Evolutionary conservation across 2,329 filamentous ascomycete genomes (phyloP), one percentile per base, ranked within the genome.

Genomic region (Rhynchosporium agropyri): DNA sequence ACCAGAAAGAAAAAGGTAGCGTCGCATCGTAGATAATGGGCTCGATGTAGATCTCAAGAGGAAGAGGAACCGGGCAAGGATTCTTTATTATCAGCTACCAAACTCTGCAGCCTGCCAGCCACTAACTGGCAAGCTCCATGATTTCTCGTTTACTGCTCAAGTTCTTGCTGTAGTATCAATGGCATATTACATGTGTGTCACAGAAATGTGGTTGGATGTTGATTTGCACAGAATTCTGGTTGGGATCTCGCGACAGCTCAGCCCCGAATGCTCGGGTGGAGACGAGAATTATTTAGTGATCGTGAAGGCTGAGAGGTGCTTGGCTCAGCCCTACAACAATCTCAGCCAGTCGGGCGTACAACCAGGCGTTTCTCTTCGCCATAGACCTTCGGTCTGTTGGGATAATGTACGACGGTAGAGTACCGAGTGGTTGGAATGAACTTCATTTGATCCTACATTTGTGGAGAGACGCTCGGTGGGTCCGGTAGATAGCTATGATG

Each of bases 81-180:
- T 53, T 53, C 50, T 26, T 40, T 33, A 53, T 53, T 53, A 53
- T 53, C 50, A 53, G 31, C 49, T 53, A n/a, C n/a, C n/a, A 38
- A 53, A 38, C 6, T 9, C 33, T 53, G 50, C 13, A 53, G 50
- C n/a, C 50, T 53, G 13, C 15, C 4, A 8, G 26, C 26, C 6
- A n/a, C 8, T 10, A 36, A 36, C n/a, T 38, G 33, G 33, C 15
- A 40, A 40, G 31, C 12, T 28, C 29, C 33, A 26, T n/a, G 13
- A 33, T 4, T 33, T 53, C 33, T 28, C 33, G 33, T 53, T 53
- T 8, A n/a, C 33, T 26, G 50, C 3, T 13, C 33, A 7, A 9
- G 31, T 38, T 26, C 2, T n/a, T 40, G 50, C 26, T 10, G 38
- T 9, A 33, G 31, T 53, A 40, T 53, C n/a, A 38, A 36, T 40